Conservation (phyloP, 345 rosid genomes). For the Camelina hispida region DNA sequence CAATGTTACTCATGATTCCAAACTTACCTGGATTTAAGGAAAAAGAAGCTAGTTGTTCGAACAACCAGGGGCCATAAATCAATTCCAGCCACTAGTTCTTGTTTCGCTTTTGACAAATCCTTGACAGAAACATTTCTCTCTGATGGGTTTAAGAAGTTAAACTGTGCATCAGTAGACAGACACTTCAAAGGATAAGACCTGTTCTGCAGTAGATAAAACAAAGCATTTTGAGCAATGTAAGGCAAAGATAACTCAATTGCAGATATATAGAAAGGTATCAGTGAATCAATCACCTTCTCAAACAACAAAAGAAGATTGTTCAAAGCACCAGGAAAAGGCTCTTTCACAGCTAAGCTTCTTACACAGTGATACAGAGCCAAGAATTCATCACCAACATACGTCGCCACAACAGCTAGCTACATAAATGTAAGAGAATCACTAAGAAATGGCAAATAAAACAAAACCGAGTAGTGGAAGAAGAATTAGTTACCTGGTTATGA, state of each 20-base stretch:
- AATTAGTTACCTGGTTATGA: slow-evolving; percentile 70
- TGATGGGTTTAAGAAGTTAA: slow-evolving; percentile 67
- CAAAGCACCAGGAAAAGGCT: slow-evolving; percentile 91
- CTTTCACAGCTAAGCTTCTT: slow-evolving; percentile 93
- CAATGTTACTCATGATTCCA: slow-evolving; percentile 7
- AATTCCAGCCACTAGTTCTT: slow-evolving; percentile 38
- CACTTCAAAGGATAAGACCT: slow-evolving; percentile 54
- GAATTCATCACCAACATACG: slow-evolving; percentile 84
- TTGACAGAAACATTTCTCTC: slow-evolving; percentile 44
- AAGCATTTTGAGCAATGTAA: slow-evolving; percentile 38
- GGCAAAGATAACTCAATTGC: slow-evolving; percentile 1
- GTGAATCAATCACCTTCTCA: slow-evolving; percentile 67
- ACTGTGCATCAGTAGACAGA: slow-evolving; percentile 50
- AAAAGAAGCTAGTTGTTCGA: slow-evolving; percentile 69
- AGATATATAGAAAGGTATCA: not conserved
- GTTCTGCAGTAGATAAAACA: slow-evolving; percentile 65
- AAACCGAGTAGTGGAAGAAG: slow-evolving; percentile 3
- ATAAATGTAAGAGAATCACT: not conserved
- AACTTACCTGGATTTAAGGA: slow-evolving; percentile 69
- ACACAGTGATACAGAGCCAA: slow-evolving; percentile 89
- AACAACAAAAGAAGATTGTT: slow-evolving; percentile 75
- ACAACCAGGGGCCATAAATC: slow-evolving; percentile 72
- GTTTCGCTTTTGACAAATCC: slow-evolving; percentile 39
- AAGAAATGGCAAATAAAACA: not conserved
- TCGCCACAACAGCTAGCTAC: slow-evolving; percentile 91